Conservation (phyloP, 176 grass and related monocot species). For the Aechmea fasciata region DNA sequence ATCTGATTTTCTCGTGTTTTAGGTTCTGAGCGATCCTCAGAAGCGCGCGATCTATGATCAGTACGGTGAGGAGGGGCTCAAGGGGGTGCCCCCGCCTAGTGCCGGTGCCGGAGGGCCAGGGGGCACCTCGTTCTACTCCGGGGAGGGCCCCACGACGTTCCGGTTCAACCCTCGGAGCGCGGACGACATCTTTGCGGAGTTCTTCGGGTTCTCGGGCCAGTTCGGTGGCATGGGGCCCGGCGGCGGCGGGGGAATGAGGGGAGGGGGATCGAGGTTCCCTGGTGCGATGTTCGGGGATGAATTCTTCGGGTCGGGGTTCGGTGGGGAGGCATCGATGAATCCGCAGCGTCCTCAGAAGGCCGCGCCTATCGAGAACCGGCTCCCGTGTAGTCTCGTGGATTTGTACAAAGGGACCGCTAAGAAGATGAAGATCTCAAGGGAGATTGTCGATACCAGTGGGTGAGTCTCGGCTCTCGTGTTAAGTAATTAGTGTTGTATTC, state of each 20-base stretch:
- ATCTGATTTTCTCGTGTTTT: neutral
- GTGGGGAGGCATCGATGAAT: conserved; percentile 31
- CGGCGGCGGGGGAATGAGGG: conserved; percentile 26
- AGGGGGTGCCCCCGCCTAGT: conserved; percentile 45
- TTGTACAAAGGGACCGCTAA: conserved; percentile 78
- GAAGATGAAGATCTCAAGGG: conserved; percentile 98
- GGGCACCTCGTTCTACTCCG: conserved; percentile 37
- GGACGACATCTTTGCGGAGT: conserved; percentile 78
- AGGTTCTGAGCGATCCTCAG: conserved; percentile 89
- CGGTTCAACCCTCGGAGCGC: conserved; percentile 65
- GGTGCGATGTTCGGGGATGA: conserved; percentile 49
- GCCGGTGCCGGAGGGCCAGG: conserved; percentile 16
- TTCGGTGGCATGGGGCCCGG: conserved; percentile 22
- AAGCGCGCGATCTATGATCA: conserved; percentile 84
- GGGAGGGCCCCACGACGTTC: conserved; percentile 31
- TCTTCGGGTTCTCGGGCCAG: conserved; percentile 58
- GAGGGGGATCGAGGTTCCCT: conserved; percentile 42
- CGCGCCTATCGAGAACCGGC: conserved; percentile 49
- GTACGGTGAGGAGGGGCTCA: conserved; percentile 82
- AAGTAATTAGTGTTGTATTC: neutral
- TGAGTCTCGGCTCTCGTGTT: conserved; percentile 21
- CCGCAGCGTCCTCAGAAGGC: conserved; percentile 35
- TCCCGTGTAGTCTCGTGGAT: conserved; percentile 64
- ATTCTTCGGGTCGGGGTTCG: conserved; percentile 30
- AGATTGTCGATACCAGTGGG: conserved; percentile 52